Conservation (phyloP, 2,329 filamentous ascomycete genomes). For the Colletotrichum incanum region DNA sequence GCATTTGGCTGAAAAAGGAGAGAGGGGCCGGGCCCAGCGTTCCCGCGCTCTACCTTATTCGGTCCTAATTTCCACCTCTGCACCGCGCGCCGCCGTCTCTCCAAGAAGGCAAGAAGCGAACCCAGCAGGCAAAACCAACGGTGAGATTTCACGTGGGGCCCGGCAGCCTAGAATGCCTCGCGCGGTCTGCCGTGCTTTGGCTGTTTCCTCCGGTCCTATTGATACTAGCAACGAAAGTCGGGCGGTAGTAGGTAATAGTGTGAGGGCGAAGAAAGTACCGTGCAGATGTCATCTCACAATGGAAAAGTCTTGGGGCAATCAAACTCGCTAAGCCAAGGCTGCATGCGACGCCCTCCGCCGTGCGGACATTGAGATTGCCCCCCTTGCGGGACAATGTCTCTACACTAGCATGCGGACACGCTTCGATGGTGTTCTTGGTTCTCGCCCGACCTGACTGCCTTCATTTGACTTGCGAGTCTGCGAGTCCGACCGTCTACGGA, state of each 20-base stretch:
- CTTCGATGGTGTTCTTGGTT: neutral
- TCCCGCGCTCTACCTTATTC: conserved; percentile 27
- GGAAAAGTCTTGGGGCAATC: neutral
- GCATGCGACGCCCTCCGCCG: neutral
- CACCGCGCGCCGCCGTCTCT: neutral
- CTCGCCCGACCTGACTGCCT: neutral
- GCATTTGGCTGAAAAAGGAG: conserved; percentile 14
- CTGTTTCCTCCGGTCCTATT: neutral
- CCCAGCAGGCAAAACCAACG: neutral
- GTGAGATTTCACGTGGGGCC: neutral
- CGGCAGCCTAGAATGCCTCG: conserved; percentile 4
- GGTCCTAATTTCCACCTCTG: conserved; percentile 36
- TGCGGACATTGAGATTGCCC: neutral
- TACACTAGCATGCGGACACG: neutral
- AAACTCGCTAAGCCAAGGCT: conserved; percentile 19
- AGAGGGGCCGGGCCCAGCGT: neutral
- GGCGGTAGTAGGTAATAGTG: neutral
- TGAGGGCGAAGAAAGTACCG: conserved; percentile 3
- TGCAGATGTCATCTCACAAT: neutral
- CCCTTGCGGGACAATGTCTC: conserved; percentile 14
- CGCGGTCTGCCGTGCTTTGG: neutral
- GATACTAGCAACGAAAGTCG: neutral
- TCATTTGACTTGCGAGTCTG: neutral
- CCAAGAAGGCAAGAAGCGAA: neutral
- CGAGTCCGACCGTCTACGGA: neutral